Evolutionary conservation across 768 basidiomycete species (phyloP).

Genomic region (Rhodotorula babjevae): DNA sequence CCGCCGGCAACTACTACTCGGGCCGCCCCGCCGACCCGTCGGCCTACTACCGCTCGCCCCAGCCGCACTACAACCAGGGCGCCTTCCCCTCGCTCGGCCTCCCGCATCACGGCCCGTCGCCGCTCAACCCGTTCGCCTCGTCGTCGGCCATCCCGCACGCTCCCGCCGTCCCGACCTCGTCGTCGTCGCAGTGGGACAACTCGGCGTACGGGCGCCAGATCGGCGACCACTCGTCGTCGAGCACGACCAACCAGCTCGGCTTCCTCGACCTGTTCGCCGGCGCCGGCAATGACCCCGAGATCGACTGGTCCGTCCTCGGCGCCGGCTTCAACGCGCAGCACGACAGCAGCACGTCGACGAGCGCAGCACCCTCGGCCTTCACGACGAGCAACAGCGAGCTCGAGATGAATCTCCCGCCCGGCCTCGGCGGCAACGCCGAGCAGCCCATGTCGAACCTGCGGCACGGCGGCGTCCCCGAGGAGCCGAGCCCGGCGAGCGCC

Average conservation of each 20-base stretch:
- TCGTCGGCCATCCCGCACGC: not conserved
- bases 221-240: slow-evolving; percentile 4
- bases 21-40: slow-evolving; percentile 18
- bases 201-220: slow-evolving; percentile 28
- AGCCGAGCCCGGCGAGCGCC: not conserved
- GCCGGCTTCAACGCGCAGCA: slow-evolving; percentile 5
- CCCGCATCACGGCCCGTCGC: slow-evolving; percentile 18
- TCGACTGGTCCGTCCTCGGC: slow-evolving; percentile 36
- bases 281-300: slow-evolving; percentile 14
- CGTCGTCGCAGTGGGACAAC: slow-evolving; percentile 26
- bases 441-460: slow-evolving; percentile 31
- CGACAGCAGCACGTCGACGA: not conserved
- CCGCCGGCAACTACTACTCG: slow-evolving; percentile 22
- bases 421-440: not conserved
- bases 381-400: slow-evolving; percentile 13
- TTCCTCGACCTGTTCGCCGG: slow-evolving; percentile 34
- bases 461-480: slow-evolving; percentile 16
- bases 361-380: not conserved
- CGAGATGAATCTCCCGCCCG: not conserved
- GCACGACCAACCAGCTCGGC: slow-evolving; percentile 7
- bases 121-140: slow-evolving; percentile 30
- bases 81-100: slow-evolving; percentile 15
- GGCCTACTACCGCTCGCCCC: slow-evolving; percentile 5
- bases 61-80: slow-evolving; percentile 5
- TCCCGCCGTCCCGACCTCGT: not conserved